Base-by-base conservation (phyloP, 495 filamentous ascomycete genomes). In the Mycothermus thermophilus region DNA sequence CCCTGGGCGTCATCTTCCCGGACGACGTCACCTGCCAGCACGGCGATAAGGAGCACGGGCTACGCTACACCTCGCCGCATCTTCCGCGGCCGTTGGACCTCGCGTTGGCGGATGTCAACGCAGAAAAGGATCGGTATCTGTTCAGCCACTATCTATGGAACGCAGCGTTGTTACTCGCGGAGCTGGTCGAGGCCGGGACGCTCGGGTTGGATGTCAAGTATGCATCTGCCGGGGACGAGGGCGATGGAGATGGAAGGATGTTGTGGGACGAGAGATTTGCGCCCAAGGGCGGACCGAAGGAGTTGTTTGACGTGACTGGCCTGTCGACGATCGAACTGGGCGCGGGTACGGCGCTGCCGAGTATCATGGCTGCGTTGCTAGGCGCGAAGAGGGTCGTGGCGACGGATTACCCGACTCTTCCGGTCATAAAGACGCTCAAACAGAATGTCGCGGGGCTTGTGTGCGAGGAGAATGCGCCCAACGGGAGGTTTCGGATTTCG, bases 121-220 rank as follows among this genome's bases (percentile, higher is more conserved):
- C 54, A 1, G 72, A 78, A 18, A 60, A 69, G 25, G 71, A 70
- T 11, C 54, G 78, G 35, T 62, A 55, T 26, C 67, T 90, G 24
- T 93, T 87, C 52, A 76, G 76, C 22, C 86, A 93, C 53, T 80
- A 81, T 52, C 57, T 93, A 5, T 93, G 87, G 87, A 92, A 88
- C 51, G 65, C 82, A n/a, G 75, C 67, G 0, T 58, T 88, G 43
- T 62, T 78, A 35, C 63, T 86, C 30, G 80, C 79, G 1, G 80
- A 82, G 50, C 60, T 76, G 9, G 59, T 90, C 8, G 75, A 80
- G 46, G 58, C 55, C 4, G 54, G 53, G 13, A 49, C 57, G 5
- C 47, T 65, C 2, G 35, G 38, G 2, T 3, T 57, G 9, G 22
- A 42, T 17, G 53, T 20, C 20, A 25, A 6, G 6, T 6, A 25